Conservation (phyloP, 257 asterid genomes). For the Solanum peruvianum region DNA sequence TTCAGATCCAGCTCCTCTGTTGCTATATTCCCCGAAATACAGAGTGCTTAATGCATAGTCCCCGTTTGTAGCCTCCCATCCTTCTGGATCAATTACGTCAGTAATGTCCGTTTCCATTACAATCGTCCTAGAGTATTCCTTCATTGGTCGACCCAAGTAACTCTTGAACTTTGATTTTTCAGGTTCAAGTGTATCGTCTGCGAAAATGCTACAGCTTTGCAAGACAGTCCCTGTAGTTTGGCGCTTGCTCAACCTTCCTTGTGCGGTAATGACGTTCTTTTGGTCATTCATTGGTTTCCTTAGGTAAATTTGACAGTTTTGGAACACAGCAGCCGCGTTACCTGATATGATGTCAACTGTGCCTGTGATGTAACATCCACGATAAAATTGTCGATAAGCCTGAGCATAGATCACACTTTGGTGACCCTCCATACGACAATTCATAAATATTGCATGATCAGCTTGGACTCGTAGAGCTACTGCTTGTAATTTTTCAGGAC, state of each 20-base stretch:
- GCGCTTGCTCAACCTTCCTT: slow-evolving; percentile 48
- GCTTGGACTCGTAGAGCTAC: slow-evolving; percentile 82
- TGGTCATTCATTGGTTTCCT: slow-evolving; percentile 50
- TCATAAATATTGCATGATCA: slow-evolving; percentile 51
- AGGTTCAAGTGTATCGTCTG: slow-evolving; percentile 31
- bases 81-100: slow-evolving; percentile 46
- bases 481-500: slow-evolving; percentile 82
- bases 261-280: slow-evolving; percentile 54
- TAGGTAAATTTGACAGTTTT: slow-evolving; percentile 60
- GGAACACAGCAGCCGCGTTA: slow-evolving; percentile 61
- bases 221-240: slow-evolving; percentile 63
- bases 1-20: slow-evolving; percentile 52
- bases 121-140: slow-evolving; percentile 55
- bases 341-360: slow-evolving; percentile 75
- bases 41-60: slow-evolving; percentile 47
- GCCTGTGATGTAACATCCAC: slow-evolving; percentile 66
- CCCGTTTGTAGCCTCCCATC: slow-evolving; percentile 59
- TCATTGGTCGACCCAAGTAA: slow-evolving; percentile 74
- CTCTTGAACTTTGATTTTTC: slow-evolving; percentile 49
- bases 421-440: slow-evolving; percentile 78
- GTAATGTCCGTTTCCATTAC: slow-evolving; percentile 71
- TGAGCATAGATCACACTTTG: slow-evolving; percentile 55
- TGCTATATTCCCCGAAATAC: slow-evolving; percentile 48
- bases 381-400: slow-evolving; percentile 67
- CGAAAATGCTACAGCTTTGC: slow-evolving; percentile 50